Evolutionary conservation across 768 basidiomycete species (phyloP).

Genomic region (Boletales sp.): DNA sequence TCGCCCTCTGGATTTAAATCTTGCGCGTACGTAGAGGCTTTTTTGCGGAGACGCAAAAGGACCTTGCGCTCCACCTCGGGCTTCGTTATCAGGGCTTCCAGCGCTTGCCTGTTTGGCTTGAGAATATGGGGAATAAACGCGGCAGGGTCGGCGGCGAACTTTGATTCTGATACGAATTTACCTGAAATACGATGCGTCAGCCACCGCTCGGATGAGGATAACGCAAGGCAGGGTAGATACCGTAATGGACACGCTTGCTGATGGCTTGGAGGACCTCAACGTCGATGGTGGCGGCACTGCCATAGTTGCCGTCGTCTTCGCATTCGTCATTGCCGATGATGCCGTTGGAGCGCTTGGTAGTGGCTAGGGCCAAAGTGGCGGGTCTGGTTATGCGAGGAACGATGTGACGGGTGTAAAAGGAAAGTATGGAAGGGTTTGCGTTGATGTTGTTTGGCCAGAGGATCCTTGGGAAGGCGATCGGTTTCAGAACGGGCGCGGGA

Average conservation of each 20-base stretch:
- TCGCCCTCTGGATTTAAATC: conserved; percentile 75
- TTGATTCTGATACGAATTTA: conserved; percentile 98
- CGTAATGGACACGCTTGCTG: conserved; percentile 97
- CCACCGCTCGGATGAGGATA: neutral
- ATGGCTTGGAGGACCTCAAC: conserved; percentile 97
- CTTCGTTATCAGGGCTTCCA: conserved; percentile 92
- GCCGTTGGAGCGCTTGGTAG: conserved; percentile 62
- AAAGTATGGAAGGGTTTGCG: conserved; percentile 80
- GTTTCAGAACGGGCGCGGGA: conserved; percentile 76
- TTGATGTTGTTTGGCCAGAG: conserved; percentile 80
- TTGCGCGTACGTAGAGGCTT: conserved; percentile 75
- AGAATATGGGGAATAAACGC: conserved; percentile 92
- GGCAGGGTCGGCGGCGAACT: conserved; percentile 83
- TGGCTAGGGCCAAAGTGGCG: conserved; percentile 64
- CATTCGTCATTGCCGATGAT: conserved; percentile 64
- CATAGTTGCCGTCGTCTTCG: conserved; percentile 97
- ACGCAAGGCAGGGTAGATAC: conserved; percentile 42
- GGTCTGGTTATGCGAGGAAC: conserved; percentile 83
- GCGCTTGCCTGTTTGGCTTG: conserved; percentile 66
- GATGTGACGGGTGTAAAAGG: conserved; percentile 85
- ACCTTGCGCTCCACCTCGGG: conserved; percentile 90
- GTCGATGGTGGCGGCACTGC: conserved; percentile 91
- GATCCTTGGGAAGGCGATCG: conserved; percentile 69
- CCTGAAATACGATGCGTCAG: conserved; percentile 45
- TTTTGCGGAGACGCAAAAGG: conserved; percentile 79